phyloP scores from a whole-genome alignment of 139 green algal species.

The Ulvella scutata region DNA sequence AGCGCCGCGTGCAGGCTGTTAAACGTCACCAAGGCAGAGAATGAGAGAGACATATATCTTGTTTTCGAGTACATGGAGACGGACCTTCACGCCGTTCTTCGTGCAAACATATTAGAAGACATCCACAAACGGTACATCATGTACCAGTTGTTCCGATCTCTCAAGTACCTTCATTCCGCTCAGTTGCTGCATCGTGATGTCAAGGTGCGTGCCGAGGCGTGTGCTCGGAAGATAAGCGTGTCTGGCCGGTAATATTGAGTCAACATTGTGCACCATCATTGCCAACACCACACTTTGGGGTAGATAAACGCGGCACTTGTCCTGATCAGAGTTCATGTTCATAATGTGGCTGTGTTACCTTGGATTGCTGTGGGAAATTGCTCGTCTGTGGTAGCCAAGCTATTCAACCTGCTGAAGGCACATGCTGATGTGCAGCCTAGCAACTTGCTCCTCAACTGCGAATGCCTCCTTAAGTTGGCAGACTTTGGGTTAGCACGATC shows the following conservation, averaged over 20 bases:
- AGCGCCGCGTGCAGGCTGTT: constrained; percentile 66
- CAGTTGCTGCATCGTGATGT: constrained; percentile 93
- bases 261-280: too few species aligned
- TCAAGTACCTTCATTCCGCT: constrained; percentile 96
- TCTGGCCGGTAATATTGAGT: too few species aligned
- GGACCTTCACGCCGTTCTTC: constrained; percentile 86
- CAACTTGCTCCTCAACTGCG: constrained; percentile 96
- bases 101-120: constrained; percentile 91
- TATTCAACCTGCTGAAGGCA: background rate
- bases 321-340: too few species aligned
- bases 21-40: constrained; percentile 92
- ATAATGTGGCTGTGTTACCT: too few species aligned
- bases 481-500: constrained; percentile 88
- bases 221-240: too few species aligned
- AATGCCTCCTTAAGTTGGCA: constrained; percentile 93
- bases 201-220: constrained; percentile 65
- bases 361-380: background rate
- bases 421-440: constrained; percentile 46
- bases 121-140: constrained; percentile 98
- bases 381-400: background rate
- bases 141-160: constrained; percentile 93
- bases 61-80: constrained; percentile 99
- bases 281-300: too few species aligned
- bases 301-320: too few species aligned
- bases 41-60: constrained; percentile 90